Conservation (phyloP, 768 basidiomycete genomes). For the Tricholoma sp. region DNA sequence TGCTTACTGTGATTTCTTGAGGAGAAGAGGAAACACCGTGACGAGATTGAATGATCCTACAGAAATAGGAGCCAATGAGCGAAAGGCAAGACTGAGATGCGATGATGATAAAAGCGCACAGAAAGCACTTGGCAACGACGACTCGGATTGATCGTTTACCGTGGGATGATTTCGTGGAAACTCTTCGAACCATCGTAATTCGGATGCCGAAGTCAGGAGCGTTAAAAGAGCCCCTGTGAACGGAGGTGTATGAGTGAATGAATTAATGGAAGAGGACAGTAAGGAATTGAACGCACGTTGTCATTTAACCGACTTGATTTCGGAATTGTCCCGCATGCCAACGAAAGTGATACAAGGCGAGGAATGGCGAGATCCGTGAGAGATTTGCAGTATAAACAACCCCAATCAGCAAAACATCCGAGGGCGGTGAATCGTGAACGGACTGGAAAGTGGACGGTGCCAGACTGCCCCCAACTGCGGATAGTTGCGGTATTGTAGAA, state of each 20-base stretch:
- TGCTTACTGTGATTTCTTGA: constrained; percentile 64
- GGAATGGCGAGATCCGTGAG: no score
- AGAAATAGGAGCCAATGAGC: not conserved
- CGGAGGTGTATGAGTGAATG: not conserved
- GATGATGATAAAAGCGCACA: constrained; percentile 38
- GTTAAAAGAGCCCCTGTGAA: not conserved
- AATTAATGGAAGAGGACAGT: not conserved
- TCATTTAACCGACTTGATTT: not conserved
- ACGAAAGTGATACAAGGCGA: no score
- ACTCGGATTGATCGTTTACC: not conserved
- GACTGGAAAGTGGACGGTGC: no score
- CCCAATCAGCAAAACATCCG: no score
- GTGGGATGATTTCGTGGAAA: not conserved
- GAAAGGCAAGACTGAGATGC: constrained; percentile 4
- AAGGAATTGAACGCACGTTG: not conserved
- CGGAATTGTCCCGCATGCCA: no score
- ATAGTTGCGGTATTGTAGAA: not conserved
- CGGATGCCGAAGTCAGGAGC: not conserved
- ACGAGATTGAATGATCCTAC: constrained; percentile 67
- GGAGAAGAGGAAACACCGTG: constrained; percentile 74
- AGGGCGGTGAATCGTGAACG: no score
- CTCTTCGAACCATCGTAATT: not conserved
- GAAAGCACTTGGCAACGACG: no score
- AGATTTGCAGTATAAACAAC: no score
- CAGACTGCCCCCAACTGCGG: not conserved